Evolutionary conservation across 176 grass and related monocot species (phyloP).

Genomic region (Ananas comosus): DNA sequence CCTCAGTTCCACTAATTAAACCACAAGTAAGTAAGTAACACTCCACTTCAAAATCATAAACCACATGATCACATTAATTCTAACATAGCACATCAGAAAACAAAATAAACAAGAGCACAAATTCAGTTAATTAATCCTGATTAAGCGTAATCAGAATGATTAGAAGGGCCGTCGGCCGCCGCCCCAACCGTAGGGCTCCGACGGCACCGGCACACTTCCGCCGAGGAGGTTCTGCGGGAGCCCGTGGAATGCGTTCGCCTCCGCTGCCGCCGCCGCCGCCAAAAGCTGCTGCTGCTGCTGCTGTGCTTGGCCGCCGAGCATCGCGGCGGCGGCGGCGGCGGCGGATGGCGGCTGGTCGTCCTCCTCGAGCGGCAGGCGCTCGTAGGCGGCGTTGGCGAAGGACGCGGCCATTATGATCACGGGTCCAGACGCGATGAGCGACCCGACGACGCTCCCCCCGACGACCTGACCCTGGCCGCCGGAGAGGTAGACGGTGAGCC

Average conservation of each 20-base stretch:
- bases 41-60: too few relatives aligned
- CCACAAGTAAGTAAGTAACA: too few relatives aligned
- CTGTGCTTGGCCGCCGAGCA: background rate
- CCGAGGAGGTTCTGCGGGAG: background rate
- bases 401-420: slow-evolving; percentile 2
- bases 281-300: slow-evolving; percentile 2
- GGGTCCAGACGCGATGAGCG: background rate
- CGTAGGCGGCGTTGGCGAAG: slow-evolving; percentile 2
- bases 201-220: background rate
- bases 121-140: too few relatives aligned
- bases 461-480: slow-evolving; percentile 6
- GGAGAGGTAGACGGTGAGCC: background rate
- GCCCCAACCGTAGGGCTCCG: background rate
- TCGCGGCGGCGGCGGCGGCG: background rate
- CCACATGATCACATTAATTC: too few relatives aligned
- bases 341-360: background rate
- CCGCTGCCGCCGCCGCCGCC: background rate
- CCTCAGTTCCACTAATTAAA: too few relatives aligned
- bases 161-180: background rate
- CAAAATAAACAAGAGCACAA: too few relatives aligned
- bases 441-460: background rate
- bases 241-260: background rate
- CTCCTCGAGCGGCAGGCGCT: slow-evolving; percentile 3
- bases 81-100: too few relatives aligned
- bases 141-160: too few relatives aligned